Base-by-base conservation (phyloP, 768 basidiomycete genomes). In the Terana coerulea region DNA sequence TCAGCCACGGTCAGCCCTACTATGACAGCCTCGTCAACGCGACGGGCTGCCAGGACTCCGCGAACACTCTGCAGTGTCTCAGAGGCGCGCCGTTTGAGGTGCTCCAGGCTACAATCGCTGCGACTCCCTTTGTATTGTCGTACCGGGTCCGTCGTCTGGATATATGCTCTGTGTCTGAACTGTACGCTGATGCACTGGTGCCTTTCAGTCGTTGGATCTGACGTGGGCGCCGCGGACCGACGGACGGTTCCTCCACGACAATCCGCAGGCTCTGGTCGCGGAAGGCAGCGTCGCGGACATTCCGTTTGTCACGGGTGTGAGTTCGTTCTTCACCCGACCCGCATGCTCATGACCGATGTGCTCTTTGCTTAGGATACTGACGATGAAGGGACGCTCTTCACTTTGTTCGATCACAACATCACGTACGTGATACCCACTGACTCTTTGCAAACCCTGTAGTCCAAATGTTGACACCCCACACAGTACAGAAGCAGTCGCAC, bases 341-440 rank as follows among this genome's bases (percentile, higher is more conserved):
- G 40, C 10, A 2, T 19, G 24, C 3, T 42, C 12, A 5, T 46
- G 9, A 9, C 21, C 9, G 6, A n/a, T 24, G 17, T 14, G 15
- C 19, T 22, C 21, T 5, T 15, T 17, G 3, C 11, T 4, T 24
- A 51, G 49, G 40, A 53, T 21, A 35, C 33, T 52, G 78, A 83
- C 45, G 83, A 84, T 47, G 83, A 85, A 59, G 83, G 81, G 5
- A 80, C 81, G 0, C 41, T 69, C 3, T 71, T 70, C 58, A 54
- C 68, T 0, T 21, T 69, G 11, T 47, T 54, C 3, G 56, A 43
- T 0, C 24, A 46, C 6, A 68, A 69, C 45, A 51, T 71, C 29
- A 61, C 65, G 69, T 70, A 56, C 11, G 42, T 12, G 3, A 2
- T 11, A 3, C 17, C 35, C 3, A 3, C 40, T 2, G 3, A 40